Evolutionary conservation across 2,329 filamentous ascomycete species (phyloP).

Genomic region (Ramularia collo-cygni): DNA sequence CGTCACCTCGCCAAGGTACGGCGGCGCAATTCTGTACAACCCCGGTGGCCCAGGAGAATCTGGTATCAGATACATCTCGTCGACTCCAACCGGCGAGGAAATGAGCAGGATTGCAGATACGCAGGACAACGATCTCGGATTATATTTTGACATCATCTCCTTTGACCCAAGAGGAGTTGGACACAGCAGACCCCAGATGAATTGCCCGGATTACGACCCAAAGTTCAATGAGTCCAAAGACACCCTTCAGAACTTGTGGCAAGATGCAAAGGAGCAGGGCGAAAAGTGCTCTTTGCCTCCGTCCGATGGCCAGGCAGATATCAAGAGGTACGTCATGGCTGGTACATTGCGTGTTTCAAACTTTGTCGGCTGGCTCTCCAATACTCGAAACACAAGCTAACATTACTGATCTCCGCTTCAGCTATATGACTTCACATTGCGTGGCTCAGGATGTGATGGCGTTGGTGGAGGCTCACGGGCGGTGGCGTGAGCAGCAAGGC

Average conservation of each 20-base stretch:
- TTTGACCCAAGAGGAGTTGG: constrained; percentile 41
- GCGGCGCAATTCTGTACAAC: constrained; percentile 37
- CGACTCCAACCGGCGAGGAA: constrained; percentile 17
- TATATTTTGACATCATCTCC: constrained; percentile 39
- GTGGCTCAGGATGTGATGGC: constrained; percentile 46
- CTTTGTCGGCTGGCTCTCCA: no score
- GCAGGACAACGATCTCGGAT: constrained; percentile 13
- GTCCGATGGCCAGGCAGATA: constrained; percentile 28
- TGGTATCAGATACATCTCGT: constrained; percentile 30
- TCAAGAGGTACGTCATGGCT: constrained; percentile 40
- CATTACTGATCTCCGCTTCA: no score
- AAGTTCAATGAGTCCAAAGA: constrained; percentile 3
- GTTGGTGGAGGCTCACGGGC: constrained; percentile 38
- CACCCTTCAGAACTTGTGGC: no score
- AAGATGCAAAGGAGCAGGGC: no score
- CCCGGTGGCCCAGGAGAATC: constrained; percentile 40
- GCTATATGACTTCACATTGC: constrained; percentile 40
- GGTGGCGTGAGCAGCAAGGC: constrained; percentile 27
- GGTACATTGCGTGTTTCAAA: no score
- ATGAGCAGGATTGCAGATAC: constrained; percentile 18
- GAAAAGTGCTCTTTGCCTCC: constrained; percentile 22
- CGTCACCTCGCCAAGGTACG: constrained; percentile 34
- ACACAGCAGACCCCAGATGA: constrained; percentile 28
- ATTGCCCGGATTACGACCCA: no score
- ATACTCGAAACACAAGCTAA: no score